Evolutionary conservation across 2,329 filamentous ascomycete genomes (phyloP), one percentile per base, ranked within the genome.

Genomic region (Fusarium sp.): DNA sequence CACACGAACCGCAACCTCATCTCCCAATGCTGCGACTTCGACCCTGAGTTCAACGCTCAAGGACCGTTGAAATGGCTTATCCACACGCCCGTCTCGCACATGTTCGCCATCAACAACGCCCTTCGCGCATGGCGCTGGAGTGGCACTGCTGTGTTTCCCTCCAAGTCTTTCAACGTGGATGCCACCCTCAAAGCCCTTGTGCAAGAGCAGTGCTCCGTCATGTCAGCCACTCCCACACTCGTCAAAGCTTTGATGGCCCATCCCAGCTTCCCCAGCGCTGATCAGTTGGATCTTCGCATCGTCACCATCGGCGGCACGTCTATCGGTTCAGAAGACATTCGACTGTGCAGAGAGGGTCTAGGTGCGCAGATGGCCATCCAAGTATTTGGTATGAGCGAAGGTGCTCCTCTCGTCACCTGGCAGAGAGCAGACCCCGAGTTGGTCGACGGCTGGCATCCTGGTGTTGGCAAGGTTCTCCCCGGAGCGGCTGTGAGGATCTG

Each of bases 351-450:
- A 8, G 39, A 76, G 13, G 74, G 68, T 2, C 68, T 82, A 1
- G 79, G 80, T 1, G 75, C 78, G 5, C 60, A 68, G 29, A 67
- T 74, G 38, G 76, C 76, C 2, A 76, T 79, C n/a, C 78, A 81
- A 43, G 78, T 75, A 13, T 84, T 82, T 66, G 82, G 83, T 2
- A 83, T 85, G 82, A 84, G 80, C 23, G 82, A 84, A 63, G 80
- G 80, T 4, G 80, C 79, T 15, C 81, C 80, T 3, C 70, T 81
- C 5, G 72, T 83, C 29, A 82, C 80, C n/a, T 84, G 80, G 80
- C 70, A 65, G 37, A 75, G 73, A 55, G 70, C 53, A 38, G 79
- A 77, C 63, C 70, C 60, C 52, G 75, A 71, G 48, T 74, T 76
- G 35, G 69, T 56, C 10, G 77, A 74, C 47, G 80, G 71, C 41